A percentile compares a stretch with the other conserved stretches of the same genome.
Evolutionary conservation across 1,139 yeast species (phyloP).

Genomic region (Meyerozyma smithsonii): DNA sequence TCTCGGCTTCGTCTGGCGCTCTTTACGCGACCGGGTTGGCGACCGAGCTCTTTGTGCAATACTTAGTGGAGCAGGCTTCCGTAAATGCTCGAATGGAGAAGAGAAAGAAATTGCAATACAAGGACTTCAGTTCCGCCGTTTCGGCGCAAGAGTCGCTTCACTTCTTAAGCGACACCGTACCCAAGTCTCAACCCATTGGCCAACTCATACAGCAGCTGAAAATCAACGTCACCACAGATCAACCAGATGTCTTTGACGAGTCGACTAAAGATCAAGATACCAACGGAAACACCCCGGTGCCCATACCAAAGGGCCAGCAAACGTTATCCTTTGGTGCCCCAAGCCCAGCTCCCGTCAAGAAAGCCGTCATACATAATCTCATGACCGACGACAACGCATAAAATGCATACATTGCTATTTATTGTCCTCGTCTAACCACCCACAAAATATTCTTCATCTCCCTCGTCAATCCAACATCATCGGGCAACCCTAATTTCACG

Average conservation of each 20-base stretch:
- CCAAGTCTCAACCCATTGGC: conserved; percentile 54
- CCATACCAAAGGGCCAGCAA: conserved; percentile 12
- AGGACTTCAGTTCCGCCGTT: conserved; percentile 74
- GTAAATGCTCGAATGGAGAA: conserved; percentile 64
- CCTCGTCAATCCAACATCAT: conserved; percentile 15
- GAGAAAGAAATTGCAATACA: conserved; percentile 66
- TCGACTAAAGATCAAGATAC: conserved; percentile 4
- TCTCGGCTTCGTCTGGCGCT: conserved; percentile 71
- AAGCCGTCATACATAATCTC: conserved; percentile 34
- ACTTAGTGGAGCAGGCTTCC: conserved; percentile 75
- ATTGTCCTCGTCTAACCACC: conserved; percentile 20
- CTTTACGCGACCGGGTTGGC: conserved; percentile 84
- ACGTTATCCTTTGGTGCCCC: conserved; percentile 11
- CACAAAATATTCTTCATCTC: conserved; percentile 30
- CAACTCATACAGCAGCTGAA: conserved; percentile 45
- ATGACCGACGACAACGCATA: conserved; percentile 17
- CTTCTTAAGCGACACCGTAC: conserved; percentile 67
- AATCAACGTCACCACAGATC: conserved; percentile 26
- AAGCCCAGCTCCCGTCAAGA: conserved; percentile 19
- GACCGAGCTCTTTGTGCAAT: conserved; percentile 78
- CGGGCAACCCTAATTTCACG: conserved; percentile 21
- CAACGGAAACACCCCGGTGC: conserved; percentile 6
- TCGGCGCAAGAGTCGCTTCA: conserved; percentile 58
- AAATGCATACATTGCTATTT: conserved; percentile 3
- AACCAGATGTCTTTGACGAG: conserved; percentile 8